Evolutionary conservation across 2,329 filamentous ascomycete species (phyloP).

Genomic region (Fonsecaea multimorphosa): DNA sequence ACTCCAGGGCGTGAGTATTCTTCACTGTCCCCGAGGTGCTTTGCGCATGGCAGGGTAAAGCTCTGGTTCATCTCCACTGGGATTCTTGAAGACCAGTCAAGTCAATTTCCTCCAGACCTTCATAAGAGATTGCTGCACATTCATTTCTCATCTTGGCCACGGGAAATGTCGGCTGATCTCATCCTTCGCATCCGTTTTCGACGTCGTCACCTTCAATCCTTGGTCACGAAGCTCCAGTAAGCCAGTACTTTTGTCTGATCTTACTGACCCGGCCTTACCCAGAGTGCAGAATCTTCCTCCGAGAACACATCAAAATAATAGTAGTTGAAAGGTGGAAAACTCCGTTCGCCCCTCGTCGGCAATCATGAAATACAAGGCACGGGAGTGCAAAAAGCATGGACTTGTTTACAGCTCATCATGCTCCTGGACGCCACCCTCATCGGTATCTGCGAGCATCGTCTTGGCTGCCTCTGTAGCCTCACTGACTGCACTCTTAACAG

Average conservation of each 20-base stretch:
- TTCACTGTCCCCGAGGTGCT: neutral
- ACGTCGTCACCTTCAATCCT: neutral
- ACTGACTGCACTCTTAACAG: constrained; percentile 31
- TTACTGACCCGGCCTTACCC: neutral
- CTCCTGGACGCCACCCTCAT: constrained; percentile 35
- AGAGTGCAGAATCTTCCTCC: neutral
- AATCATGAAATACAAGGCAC: neutral
- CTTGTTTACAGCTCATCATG: constrained; percentile 39
- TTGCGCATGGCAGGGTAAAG: neutral
- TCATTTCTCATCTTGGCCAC: neutral
- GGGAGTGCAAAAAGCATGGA: neutral
- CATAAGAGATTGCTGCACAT: neutral
- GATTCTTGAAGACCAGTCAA: neutral
- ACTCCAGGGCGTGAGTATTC: neutral
- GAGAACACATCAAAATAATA: neutral
- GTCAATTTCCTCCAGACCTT: neutral
- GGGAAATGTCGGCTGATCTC: neutral
- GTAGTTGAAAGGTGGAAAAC: neutral
- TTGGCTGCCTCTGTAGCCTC: constrained; percentile 35
- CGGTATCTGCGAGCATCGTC: constrained; percentile 36
- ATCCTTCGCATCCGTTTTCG: neutral
- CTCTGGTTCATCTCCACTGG: neutral
- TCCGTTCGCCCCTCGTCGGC: neutral
- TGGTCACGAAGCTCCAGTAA: neutral
- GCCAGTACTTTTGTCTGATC: neutral